Base-by-base conservation (phyloP, 495 filamentous ascomycete species). In the Xylaria nigripes region DNA sequence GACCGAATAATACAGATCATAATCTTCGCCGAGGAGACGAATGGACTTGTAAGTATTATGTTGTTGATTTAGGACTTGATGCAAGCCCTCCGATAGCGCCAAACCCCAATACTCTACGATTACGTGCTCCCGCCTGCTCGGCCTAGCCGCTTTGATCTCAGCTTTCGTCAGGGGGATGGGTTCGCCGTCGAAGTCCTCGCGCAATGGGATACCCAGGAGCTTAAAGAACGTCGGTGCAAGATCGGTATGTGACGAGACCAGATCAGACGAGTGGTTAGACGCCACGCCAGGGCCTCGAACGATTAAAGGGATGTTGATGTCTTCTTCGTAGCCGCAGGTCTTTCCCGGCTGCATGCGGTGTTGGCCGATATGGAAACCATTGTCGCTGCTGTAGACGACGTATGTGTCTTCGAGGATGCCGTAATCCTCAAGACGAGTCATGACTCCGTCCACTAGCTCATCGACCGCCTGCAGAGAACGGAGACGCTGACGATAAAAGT, bases 331-430 rank as follows among this genome's bases (percentile, higher is more conserved):
- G 0, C 81, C 80, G 50, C 80, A 83, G 16, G 76, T 74, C 66
- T 87, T 87, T 0, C 84, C 84, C 2, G 84, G 82, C 23, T 78
- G 79, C 2, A 86, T 58, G 1, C 84, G 76, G 58, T 87, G 83
- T 56, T 87, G 82, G 3, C 82, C 81, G 56, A 87, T 82, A 59
- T 86, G 82, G 62, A 80, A 87, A 0, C 84, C 84, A 57, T 87
- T 86, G 58, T 87, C 84, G 6, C 79, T 80, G 5, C 80, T 82
- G 61, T 82, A 86, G 50, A 86, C 74, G 29, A 87, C 76, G 56
- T 83, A 86, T 3, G 83, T 86, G 56, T 85, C 75, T 21, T 85
- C 80, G 15, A 85, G 58, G 24, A 81, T 60, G 15, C 65, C 73
- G 32, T 75, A 68, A 1, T 72, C 65, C 21, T 75, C 70, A 0